Evolutionary conservation across 495 filamentous ascomycete species (phyloP).

Genomic region (Hypomontagnella submonticulosa): DNA sequence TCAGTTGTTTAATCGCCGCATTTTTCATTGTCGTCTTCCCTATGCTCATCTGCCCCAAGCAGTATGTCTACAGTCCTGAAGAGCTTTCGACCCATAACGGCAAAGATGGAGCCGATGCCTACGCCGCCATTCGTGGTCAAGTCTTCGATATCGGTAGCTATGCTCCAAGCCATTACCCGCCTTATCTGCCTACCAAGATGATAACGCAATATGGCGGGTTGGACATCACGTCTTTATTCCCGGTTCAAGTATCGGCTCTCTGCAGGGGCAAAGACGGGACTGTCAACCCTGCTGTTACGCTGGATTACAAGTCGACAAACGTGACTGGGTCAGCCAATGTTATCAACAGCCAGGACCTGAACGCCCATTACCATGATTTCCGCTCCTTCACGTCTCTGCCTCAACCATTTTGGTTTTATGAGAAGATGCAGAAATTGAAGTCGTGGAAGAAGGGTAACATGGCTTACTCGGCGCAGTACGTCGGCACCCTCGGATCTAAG

Average conservation of each 20-base stretch:
- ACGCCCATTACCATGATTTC: conserved; percentile 92
- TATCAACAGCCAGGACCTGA: conserved; percentile 74
- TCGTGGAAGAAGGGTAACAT: conserved; percentile 88
- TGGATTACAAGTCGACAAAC: conserved; percentile 85
- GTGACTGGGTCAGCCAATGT: conserved; percentile 70
- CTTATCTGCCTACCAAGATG: conserved; percentile 68
- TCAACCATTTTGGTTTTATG: conserved; percentile 88
- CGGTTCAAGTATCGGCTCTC: conserved; percentile 91
- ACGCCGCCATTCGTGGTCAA: conserved; percentile 84
- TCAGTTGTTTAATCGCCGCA: conserved; percentile 76
- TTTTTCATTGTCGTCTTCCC: conserved; percentile 95
- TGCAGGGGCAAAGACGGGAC: conserved; percentile 78
- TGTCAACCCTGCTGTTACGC: conserved; percentile 73
- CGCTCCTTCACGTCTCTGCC: conserved; percentile 82
- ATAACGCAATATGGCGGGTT: conserved; percentile 83
- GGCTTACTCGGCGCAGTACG: conserved; percentile 82
- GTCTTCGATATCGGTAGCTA: conserved; percentile 86
- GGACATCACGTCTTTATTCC: conserved; percentile 90
- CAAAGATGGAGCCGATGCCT: conserved; percentile 70
- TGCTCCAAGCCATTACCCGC: conserved; percentile 81
- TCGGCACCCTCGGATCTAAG: conserved; percentile 74
- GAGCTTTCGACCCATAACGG: conserved; percentile 82
- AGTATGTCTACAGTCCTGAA: conserved; percentile 82
- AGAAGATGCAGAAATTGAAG: conserved; percentile 81
- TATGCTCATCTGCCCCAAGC: conserved; percentile 86